phyloP scores from a whole-genome alignment of 805 yeast genomes.

The Saccharomycopsis babjevae region DNA sequence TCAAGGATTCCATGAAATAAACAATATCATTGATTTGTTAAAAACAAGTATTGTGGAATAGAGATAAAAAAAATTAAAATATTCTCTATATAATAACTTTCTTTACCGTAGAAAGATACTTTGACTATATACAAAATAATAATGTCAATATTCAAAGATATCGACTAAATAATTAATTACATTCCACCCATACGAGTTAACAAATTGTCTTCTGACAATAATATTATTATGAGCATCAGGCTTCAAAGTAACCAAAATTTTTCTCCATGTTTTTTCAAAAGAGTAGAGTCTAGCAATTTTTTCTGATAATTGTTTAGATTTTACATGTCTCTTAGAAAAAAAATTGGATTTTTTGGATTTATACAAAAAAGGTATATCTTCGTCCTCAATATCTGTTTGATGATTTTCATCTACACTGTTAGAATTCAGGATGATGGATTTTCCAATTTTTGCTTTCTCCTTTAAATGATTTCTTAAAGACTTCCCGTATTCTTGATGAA shows the following conservation, averaged over 20 bases:
- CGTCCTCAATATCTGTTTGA: not conserved
- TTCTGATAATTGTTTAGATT: slow-evolving; percentile 47
- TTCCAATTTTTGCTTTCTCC: not conserved
- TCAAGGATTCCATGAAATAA: too few relatives aligned
- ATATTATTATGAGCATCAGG: slow-evolving; percentile 78
- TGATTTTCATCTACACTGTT: not conserved
- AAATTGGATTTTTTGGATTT: slow-evolving; percentile 8
- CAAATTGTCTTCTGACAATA: slow-evolving; percentile 57
- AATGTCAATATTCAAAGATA: slow-evolving; percentile 6
- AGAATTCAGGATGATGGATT: not conserved
- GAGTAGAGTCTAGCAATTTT: slow-evolving; percentile 86
- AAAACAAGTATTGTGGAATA: too few relatives aligned
- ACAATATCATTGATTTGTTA: too few relatives aligned
- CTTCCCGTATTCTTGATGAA: not conserved
- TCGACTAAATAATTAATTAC: slow-evolving; percentile 30
- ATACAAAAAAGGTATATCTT: slow-evolving; percentile 17
- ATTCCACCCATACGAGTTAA: slow-evolving; percentile 82
- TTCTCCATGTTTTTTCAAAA: slow-evolving; percentile 51
- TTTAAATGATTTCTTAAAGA: not conserved
- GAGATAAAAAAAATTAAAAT: too few relatives aligned
- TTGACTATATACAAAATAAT: not conserved
- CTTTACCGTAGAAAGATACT: not conserved
- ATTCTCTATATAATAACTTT: too few relatives aligned
- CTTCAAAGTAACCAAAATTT: slow-evolving; percentile 51
- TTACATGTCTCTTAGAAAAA: slow-evolving; percentile 19